These are phyloP conservation scores for Botrytis fabae DNA, from an alignment of 2,329 filamentous ascomycete species.

Conservation along the genomic window DNA sequence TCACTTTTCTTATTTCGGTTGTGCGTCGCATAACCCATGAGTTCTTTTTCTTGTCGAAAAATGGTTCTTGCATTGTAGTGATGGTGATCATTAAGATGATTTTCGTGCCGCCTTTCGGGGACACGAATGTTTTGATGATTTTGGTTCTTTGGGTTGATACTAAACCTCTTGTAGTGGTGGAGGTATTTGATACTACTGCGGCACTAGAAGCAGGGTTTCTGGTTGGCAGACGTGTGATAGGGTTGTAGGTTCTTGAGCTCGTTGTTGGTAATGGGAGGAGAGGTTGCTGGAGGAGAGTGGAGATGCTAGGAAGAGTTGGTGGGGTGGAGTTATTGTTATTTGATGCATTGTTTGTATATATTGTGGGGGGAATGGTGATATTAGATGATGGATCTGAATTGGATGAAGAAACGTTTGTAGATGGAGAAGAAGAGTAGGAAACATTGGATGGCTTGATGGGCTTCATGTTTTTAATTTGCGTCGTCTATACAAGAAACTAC, in stretches of 20 bases:
- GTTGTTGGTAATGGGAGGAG: not conserved
- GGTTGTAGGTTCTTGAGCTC: not conserved
- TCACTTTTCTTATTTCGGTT: not conserved
- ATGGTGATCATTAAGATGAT: not conserved
- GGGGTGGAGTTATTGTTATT: not conserved
- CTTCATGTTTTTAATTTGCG: conserved; percentile 6
- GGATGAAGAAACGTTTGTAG: not conserved
- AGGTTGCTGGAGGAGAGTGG: not conserved
- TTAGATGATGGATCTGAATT: not conserved
- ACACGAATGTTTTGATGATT: not conserved
- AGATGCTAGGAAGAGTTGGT: not conserved
- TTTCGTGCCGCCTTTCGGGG: not conserved
- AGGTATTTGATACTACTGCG: not conserved
- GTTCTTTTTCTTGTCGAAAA: not conserved
- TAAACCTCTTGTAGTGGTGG: not conserved
- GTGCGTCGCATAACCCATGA: not conserved
- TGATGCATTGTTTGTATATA: not conserved
- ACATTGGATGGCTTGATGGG: not conserved
- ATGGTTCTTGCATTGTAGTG: not conserved
- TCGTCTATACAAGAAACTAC: conserved; percentile 2
- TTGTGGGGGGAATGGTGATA: not conserved
- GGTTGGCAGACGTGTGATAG: not conserved
- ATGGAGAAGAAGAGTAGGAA: not conserved
- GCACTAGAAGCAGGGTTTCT: not conserved
- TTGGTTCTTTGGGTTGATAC: not conserved